A percentile compares a stretch with the other conserved stretches of the same genome.
These are phyloP conservation scores for Colletotrichum lindemuthianum DNA, from an alignment of 2,329 filamentous ascomycete species.

Conservation along the genomic window DNA sequence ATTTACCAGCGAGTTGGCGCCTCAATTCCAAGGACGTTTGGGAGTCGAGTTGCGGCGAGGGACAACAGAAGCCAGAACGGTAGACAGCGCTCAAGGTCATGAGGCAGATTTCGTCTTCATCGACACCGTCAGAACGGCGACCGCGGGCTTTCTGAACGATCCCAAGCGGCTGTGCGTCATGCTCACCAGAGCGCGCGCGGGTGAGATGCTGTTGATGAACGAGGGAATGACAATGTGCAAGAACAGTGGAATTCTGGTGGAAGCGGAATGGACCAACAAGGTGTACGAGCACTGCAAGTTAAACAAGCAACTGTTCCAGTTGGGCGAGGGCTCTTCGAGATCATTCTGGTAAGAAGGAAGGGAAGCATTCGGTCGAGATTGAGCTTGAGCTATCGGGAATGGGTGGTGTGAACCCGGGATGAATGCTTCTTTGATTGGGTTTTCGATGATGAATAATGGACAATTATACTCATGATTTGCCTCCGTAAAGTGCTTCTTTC, in stretches of 20 bases:
- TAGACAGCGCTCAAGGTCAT: conserved; percentile 58
- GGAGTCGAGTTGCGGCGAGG: neutral
- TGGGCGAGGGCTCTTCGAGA: neutral
- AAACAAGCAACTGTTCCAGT: conserved; percentile 9
- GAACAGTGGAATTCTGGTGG: neutral
- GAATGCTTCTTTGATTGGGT: no score
- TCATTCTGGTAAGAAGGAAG: neutral
- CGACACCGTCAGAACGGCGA: conserved; percentile 54
- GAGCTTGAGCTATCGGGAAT: neutral
- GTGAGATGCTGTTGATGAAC: conserved; percentile 58
- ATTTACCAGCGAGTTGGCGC: conserved; percentile 14
- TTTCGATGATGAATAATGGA: no score
- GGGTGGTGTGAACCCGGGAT: no score
- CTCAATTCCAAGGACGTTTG: conserved; percentile 13
- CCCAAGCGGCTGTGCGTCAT: conserved; percentile 57
- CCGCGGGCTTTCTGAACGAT: conserved; percentile 54
- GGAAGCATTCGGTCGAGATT: neutral
- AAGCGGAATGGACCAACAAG: conserved; percentile 27
- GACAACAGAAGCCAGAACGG: conserved; percentile 45
- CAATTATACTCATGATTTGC: no score
- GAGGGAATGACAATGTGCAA: conserved; percentile 44
- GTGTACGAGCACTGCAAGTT: conserved; percentile 24
- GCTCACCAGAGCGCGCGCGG: conserved; percentile 55
- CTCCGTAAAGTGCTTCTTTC: no score
- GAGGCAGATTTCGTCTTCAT: conserved; percentile 60